Base-by-base conservation (phyloP, 139 green algal species). In the Chlamydomonas schloesseri region DNA sequence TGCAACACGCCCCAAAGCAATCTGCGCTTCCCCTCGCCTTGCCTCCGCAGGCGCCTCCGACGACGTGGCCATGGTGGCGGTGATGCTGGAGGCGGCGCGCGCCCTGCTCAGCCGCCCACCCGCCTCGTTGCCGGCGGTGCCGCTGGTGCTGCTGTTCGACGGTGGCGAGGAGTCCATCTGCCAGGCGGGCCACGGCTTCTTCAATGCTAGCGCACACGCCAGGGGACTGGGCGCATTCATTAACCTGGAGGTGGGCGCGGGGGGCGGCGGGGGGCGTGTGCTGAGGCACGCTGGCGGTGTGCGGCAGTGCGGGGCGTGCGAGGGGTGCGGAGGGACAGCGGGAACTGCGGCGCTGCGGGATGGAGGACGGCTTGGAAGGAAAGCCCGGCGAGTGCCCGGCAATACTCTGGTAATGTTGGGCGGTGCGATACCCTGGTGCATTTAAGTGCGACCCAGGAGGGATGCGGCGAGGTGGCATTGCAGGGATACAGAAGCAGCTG, bases 121-220 rank as follows among this genome's bases (percentile, higher is more conserved):
- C 2, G 46, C 42, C 4, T 31, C 47, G 23, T 71, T 90, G 73
- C 88, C 94, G 53, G 36, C 69, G 13, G 88, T 84, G 9, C 94
- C 94, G 15, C 23, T 97, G 28, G 81, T 96, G 11, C 92, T 97
- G 47, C 87, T 96, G 65, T 77, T 91, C 94, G 83, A 97, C 91
- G 50, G 76, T 82, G 68, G 71, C 28, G 21, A 58, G 13, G 80
- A 86, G 68, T 71, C 50, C 69, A 77, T 86, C 3, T 86, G 80
- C 69, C 80, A 86, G 80, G 80, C 47, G 0, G 80, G 36, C 13
- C 80, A 86, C 67, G 80, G 80, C 8, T 86, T 86, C 47, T 62
- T 73, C 26, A 57, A 68, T 26, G 47, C 37, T 0, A 86, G 80
- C 29, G 50, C 67, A 0, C 80, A 86, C 31, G 67, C 50, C 33